Evolutionary conservation across 192 early-diverging fungal genomes (phyloP), one percentile per base, ranked within the genome.

Genomic region (Coemansia sp.): DNA sequence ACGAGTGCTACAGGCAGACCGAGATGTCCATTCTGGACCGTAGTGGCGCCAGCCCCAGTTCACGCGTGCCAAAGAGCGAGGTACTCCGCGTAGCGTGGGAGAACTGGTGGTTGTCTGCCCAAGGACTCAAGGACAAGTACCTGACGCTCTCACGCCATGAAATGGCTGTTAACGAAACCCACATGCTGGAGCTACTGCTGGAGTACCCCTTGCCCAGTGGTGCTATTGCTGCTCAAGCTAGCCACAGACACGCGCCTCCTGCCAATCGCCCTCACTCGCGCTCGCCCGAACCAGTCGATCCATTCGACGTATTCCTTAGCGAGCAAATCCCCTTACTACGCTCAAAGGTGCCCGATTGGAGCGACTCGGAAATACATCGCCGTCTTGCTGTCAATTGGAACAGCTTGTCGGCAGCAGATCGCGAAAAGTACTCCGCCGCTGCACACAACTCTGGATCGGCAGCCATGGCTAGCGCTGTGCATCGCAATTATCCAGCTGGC

Each of bases 341-440:
- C 24, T 64, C 71, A 30, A 76, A 77, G 67, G 71, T 83, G 9
- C 80, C 80, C 11, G 80, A 83, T 45, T 83, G 80, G 80, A 83
- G 67, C 40, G 76, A 78, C 27, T 62, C 65, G 24, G 80, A 83
- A 55, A 68, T 83, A 5, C 68, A 64, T 38, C 75, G 80, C 27
- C 71, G 80, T 10, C 73, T 83, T 8, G 29, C 67, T 9, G 76
- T 77, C 24, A 76, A 77, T 65, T 83, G 80, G 80, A 78, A 71
- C 49, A 78, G 43, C 47, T 74, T 83, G 75, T 3, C 65, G 5
- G 12, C 58, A 0, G 35, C 44, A 20, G 80, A 83, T 30, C 80
- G 75, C 59, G 76, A 83, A 22, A 68, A 56, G 34, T 83, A 83
- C 62, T 45, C 22, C 38, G 38, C 32, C 10, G 43, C 63, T 1